Evolutionary conservation across 2,329 filamentous ascomycete species (phyloP).

Genomic region (Rutstroemia sydowiana): DNA sequence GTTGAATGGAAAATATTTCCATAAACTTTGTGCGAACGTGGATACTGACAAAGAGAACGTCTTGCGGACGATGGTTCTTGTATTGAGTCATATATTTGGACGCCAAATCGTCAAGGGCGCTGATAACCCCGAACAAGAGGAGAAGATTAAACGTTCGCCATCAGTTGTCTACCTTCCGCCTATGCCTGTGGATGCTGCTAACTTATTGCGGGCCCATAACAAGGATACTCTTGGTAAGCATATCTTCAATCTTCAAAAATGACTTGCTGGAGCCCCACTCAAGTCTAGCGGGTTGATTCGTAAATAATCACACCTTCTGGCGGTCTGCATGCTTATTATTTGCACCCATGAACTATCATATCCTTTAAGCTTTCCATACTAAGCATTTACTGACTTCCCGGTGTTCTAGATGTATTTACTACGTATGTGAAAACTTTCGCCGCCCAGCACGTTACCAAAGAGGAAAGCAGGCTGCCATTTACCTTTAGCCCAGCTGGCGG

Average conservation of each 20-base stretch:
- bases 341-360: too few relatives aligned
- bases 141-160: slow-evolving; percentile 47
- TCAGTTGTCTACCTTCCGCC: slow-evolving; percentile 59
- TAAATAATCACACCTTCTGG: too few relatives aligned
- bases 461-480: slow-evolving; percentile 26
- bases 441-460: slow-evolving; percentile 44
- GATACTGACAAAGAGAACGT: slow-evolving; percentile 41
- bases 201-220: slow-evolving; percentile 56
- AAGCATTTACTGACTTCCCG: too few relatives aligned
- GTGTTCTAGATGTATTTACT: slow-evolving; percentile 46
- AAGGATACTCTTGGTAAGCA: slow-evolving; percentile 43
- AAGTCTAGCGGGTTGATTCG: too few relatives aligned
- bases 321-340: too few relatives aligned
- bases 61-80: slow-evolving; percentile 55
- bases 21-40: slow-evolving; percentile 52
- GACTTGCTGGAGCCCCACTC: too few relatives aligned
- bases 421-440: slow-evolving; percentile 64
- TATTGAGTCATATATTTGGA: slow-evolving; percentile 64
- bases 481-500: slow-evolving; percentile 20
- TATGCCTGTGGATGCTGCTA: slow-evolving; percentile 50
- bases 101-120: slow-evolving; percentile 45
- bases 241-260: too few relatives aligned
- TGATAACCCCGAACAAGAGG: slow-evolving; percentile 41
- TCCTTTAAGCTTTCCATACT: too few relatives aligned
- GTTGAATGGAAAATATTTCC: slow-evolving; percentile 64